Evolutionary conservation across 352 stramenopile genomes (phyloP).

Genomic region (Pythium graminicola): DNA sequence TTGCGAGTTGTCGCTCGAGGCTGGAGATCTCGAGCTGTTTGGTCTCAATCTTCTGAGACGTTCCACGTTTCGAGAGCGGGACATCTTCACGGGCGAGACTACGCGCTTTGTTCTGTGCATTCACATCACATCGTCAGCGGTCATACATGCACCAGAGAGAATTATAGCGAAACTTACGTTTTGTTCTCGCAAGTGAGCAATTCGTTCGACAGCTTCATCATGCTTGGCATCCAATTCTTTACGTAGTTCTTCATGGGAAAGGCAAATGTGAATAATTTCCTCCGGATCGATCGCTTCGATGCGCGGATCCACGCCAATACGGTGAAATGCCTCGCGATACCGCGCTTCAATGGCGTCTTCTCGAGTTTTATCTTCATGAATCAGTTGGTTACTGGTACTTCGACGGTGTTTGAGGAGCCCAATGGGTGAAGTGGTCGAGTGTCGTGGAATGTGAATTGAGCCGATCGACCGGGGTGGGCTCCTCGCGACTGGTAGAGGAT

Average conservation of each 20-base stretch:
- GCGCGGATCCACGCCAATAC: slow-evolving; percentile 57
- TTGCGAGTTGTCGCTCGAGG: slow-evolving; percentile 51
- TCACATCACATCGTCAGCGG: no score
- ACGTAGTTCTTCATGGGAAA: slow-evolving; percentile 61
- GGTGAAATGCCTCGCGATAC: slow-evolving; percentile 54
- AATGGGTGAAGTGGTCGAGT: slow-evolving; percentile 1
- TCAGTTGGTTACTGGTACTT: neutral
- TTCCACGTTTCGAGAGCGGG: slow-evolving; percentile 54
- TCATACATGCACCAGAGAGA: no score
- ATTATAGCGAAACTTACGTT: slow-evolving; percentile 64
- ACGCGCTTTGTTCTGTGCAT: slow-evolving; percentile 35
- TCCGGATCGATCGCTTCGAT: slow-evolving; percentile 51
- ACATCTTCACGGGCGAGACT: slow-evolving; percentile 43
- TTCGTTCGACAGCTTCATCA: slow-evolving; percentile 47
- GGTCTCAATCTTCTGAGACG: slow-evolving; percentile 58
- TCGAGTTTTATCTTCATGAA: neutral
- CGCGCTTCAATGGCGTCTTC: slow-evolving; percentile 28
- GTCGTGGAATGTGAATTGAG: neutral
- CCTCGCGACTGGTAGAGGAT: no score
- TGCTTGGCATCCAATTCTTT: slow-evolving; percentile 63
- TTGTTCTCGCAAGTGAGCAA: slow-evolving; percentile 40
- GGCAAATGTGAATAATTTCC: slow-evolving; percentile 60
- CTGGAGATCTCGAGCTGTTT: slow-evolving; percentile 63
- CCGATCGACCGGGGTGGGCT: no score
- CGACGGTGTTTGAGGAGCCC: slow-evolving; percentile 13